Percentiles rank a stretch among this genome's conserved stretches.
Evolutionary conservation across 1,284 basidiomycete species (phyloP).

Genomic region (Austropuccinia psidii): DNA sequence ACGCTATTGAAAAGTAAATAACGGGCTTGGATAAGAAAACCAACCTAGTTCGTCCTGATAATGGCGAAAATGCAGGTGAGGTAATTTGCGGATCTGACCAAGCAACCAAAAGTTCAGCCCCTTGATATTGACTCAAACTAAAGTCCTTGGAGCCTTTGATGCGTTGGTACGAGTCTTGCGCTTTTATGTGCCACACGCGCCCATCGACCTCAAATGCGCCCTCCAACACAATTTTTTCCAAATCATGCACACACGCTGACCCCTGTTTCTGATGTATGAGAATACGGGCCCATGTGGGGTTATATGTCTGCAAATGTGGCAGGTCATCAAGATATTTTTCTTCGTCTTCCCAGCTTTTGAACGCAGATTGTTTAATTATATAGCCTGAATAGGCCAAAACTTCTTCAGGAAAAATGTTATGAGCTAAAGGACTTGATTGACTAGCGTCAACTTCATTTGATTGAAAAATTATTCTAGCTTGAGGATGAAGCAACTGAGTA

Average conservation of each 20-base stretch:
- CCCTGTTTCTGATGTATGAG: neutral
- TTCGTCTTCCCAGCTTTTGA: constrained; percentile 1
- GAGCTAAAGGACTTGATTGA: neutral
- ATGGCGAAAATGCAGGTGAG: no score
- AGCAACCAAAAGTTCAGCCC: constrained; percentile 18
- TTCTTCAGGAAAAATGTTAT: neutral
- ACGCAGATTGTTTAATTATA: constrained; percentile 4
- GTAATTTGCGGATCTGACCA: no score
- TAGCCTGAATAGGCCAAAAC: constrained; percentile 22
- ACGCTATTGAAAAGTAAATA: no score
- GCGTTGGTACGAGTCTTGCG: neutral
- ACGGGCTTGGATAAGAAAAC: no score
- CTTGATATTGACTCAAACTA: neutral
- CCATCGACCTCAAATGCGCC: neutral
- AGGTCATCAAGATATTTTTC: neutral
- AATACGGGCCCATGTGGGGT: neutral
- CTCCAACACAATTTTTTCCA: neutral
- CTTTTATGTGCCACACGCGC: constrained; percentile 8
- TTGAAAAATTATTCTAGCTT: constrained; percentile 15
- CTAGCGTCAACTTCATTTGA: neutral
- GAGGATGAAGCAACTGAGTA: neutral
- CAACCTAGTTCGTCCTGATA: no score
- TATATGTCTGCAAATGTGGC: neutral
- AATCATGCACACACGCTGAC: neutral
- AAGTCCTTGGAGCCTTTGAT: neutral